Evolutionary conservation across 2,329 filamentous ascomycete species (phyloP).

Genomic region (Penicillium sp.): DNA sequence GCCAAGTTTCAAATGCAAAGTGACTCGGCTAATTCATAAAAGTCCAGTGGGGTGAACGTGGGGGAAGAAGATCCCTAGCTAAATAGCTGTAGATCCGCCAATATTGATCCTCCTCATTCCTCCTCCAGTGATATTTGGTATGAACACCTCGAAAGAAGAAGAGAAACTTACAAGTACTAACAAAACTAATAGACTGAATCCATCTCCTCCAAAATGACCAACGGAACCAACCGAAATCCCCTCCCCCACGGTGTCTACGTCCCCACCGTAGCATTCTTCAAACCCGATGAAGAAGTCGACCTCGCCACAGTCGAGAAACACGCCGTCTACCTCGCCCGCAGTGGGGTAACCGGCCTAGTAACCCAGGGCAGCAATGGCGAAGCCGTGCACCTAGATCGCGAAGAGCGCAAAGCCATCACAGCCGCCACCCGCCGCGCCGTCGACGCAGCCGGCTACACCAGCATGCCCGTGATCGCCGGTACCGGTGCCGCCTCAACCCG

Average conservation of each 20-base stretch:
- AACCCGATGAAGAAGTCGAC: constrained; percentile 66
- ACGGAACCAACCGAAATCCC: constrained; percentile 28
- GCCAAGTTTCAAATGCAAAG: not conserved
- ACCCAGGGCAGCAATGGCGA: constrained; percentile 82
- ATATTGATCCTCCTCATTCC: not conserved
- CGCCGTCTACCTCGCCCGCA: constrained; percentile 67
- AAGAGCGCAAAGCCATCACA: constrained; percentile 69
- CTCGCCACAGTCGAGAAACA: constrained; percentile 57
- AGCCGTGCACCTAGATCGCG: constrained; percentile 72
- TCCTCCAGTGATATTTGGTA: not conserved
- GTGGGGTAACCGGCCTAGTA: constrained; percentile 71
- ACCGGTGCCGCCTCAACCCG: constrained; percentile 71
- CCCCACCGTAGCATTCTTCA: constrained; percentile 73
- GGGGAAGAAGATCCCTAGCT: not conserved
- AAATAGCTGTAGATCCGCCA: constrained; percentile 1
- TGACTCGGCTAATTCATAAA: not conserved
- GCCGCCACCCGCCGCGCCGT: constrained; percentile 68
- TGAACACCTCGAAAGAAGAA: not conserved
- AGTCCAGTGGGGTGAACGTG: constrained; percentile 1
- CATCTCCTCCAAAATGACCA: constrained; percentile 21
- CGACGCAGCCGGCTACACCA: constrained; percentile 62
- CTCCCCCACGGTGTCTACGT: constrained; percentile 63
- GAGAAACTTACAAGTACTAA: not conserved
- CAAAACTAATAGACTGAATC: not conserved
- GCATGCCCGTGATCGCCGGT: constrained; percentile 73